Evolutionary conservation across 31 red algal genomes (phyloP), one percentile per base, ranked within the genome.

Genomic region (Porphyra umbilicalis): DNA sequence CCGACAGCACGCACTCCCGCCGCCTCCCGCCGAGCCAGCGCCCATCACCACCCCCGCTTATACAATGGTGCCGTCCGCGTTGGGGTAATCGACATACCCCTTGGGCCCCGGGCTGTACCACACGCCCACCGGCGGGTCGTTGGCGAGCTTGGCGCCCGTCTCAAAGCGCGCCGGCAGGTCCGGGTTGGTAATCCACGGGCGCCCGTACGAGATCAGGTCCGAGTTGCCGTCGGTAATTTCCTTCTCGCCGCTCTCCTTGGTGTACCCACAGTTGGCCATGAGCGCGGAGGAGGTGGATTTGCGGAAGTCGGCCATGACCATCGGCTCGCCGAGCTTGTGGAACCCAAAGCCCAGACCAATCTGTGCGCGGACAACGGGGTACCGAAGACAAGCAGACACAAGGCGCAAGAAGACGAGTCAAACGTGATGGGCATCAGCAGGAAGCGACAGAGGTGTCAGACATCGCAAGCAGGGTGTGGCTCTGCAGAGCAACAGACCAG

Each of bases 181-280:
- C 0, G 92, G 92, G 68, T 94, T 94, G 34, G 82, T 40, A 67
- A 94, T 89, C 31, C 46, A 83, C 30, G 44, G 85, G 32, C 87
- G 42, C 33, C 92, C 92, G 75, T 78, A 90, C 9, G 87, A 77
- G 77, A 89, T 76, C 10, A 86, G 75, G 84, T 94, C 92, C 33
- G 87, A 40, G 9, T 81, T 0, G 0, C 88, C 85, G 2, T 67
- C n/a, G n/a, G 39, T 38, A 15, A 94, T 38, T 36, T 57, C 71
- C 39, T 75, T 68, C 34, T 94, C 87, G 4, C 78, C 92, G 34
- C 36, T 76, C 32, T 94, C 87, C 34, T 39, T 46, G 35, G 38
- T 84, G 34, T 86, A 83, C 1, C 87, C 84, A 16, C 77, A 77
- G 75, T 83, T 85, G 10, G 86, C 82, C 15, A 94, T 94, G 10